Evolutionary conservation across 192 early-diverging fungal genomes (phyloP), one percentile per base, ranked within the genome.

Genomic region (Diversispora epigaea): DNA sequence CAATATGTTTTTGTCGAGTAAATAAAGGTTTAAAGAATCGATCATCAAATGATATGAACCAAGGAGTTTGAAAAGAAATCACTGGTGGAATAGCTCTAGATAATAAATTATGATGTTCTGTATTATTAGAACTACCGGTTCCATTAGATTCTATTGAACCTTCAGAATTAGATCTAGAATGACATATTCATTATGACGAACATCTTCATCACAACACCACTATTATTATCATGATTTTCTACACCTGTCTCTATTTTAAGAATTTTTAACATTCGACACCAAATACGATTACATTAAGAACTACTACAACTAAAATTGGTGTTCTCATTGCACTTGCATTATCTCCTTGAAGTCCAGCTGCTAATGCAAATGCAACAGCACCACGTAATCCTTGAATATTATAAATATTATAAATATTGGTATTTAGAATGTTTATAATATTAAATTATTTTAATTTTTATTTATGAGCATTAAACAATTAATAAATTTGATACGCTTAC

Each of bases 351-450:
- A 97, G 83, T 76, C 94, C 90, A 74, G 92, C 93, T 11, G 94
- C 91, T 41, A 99, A 84, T 0, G 97, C 97, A 82, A 98, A 97
- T 0, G 97, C 95, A 11, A 99, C 96, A 6, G 97, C 96, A 6
- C 97, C 97, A 46, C 97, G 92, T 3, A 99, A 84, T 40, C 81
- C 81, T 49, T 19, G 4, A 22, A 32, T 32, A 32, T 32, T 32
- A 32, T 32, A 32, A 32, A 32, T 32, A 2, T 32, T 32, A 32
- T 32, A 32, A 22, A 22, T 5, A 58, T 21, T 14, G 12, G 6
- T 25, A 58, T 21, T 58, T 58, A 58, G 10, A 7, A 12, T 54
- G 5, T 14, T 54, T 54, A 52, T 54, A 11, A 17, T 17, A 50
- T 8, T 50, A 4, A 52, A 10, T 11, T 17, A 52, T 52, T 17